Base-by-base conservation (phyloP, 139 green algal species). In the Haematococcus lacustris region DNA sequence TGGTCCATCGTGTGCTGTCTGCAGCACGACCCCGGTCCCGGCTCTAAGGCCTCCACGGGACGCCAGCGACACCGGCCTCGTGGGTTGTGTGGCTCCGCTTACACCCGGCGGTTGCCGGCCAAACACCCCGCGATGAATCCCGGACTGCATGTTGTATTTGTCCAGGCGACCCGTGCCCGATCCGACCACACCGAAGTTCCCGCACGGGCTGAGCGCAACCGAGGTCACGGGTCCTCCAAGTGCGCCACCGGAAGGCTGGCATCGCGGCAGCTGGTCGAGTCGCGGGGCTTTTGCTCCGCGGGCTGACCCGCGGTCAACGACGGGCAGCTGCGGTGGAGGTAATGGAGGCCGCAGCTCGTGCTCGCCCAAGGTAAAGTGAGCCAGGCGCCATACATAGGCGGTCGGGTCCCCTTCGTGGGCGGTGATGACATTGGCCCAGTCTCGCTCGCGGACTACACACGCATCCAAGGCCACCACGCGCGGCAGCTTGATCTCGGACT, bases 351-450 rank as follows among this genome's bases (percentile, higher is more conserved):
- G 25, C 64, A 97, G 83, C 39, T 85, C 73, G 63, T 89, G 81
- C 73, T 94, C 86, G 1, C 88, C 90, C 30, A 93, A 78, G 0
- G 79, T 82, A 76, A 88, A 92, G 71, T 90, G 39, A n/a, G 78
- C 71, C 61, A 98, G 83, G 17, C 89, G 88, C 95, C 95, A 99
- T 41, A 89, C 92, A 81, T 96, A 98, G 1, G 92, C 94, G 6
- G 71, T 64, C 3, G 80, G 68, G 75, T 97, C 89, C 35, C 88
- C 90, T 53, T 91, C 88, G 77, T 99, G 95, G 0, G 86, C 89
- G 23, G 95, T 98, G 17, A 99, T 66, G 21, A 97, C 90, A 67
- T 98, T 98, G 57, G 78, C 83, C 95, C 95, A 99, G 86, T 98
- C 95, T 26, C 91, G 81, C 88, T 98, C 95, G 2, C 94, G 89